These are phyloP conservation scores for Sclerotinia sclerotiorum DNA, from an alignment of 2,329 filamentous ascomycete genomes.

Conservation along the genomic window DNA sequence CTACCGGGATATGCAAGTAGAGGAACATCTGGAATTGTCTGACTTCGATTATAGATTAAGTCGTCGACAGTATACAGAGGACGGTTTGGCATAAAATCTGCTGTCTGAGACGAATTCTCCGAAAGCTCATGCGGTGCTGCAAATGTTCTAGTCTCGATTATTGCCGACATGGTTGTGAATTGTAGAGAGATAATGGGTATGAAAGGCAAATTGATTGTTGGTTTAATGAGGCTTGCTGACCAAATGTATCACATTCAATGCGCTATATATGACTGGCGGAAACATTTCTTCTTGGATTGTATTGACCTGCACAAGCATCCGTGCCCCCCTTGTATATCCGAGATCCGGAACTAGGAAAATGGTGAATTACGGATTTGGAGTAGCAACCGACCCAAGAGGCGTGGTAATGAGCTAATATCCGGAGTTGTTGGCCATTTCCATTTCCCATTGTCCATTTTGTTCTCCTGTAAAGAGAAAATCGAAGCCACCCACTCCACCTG, in stretches of 20 bases:
- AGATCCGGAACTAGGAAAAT: slow-evolving; percentile 20
- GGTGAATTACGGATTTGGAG: not conserved
- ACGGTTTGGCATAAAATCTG: not conserved
- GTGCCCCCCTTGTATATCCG: slow-evolving; percentile 17
- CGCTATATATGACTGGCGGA: slow-evolving; percentile 16
- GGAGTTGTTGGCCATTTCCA: slow-evolving; percentile 3
- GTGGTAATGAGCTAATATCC: not conserved
- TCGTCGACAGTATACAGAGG: slow-evolving; percentile 33
- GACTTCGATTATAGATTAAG: slow-evolving; percentile 32
- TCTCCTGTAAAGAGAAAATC: slow-evolving; percentile 28
- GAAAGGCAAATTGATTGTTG: not conserved
- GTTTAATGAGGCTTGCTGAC: not conserved
- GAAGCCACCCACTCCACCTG: slow-evolving; percentile 27
- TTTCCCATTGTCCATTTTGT: slow-evolving; percentile 25
- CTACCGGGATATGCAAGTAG: slow-evolving; percentile 36
- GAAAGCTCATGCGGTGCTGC: not conserved
- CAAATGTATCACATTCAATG: not conserved
- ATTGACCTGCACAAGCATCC: slow-evolving; percentile 8
- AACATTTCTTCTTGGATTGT: slow-evolving; percentile 4
- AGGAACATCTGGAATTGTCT: slow-evolving; percentile 31
- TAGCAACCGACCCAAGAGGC: not conserved
- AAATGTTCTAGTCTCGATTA: slow-evolving; percentile 9
- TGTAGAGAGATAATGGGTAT: not conserved
- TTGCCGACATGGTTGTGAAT: slow-evolving; percentile 5
- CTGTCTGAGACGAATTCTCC: not conserved